Percentiles rank a stretch among this genome's conserved stretches.
Evolutionary conservation across 768 basidiomycete genomes (phyloP).

Genomic region (Leccinum broughii): DNA sequence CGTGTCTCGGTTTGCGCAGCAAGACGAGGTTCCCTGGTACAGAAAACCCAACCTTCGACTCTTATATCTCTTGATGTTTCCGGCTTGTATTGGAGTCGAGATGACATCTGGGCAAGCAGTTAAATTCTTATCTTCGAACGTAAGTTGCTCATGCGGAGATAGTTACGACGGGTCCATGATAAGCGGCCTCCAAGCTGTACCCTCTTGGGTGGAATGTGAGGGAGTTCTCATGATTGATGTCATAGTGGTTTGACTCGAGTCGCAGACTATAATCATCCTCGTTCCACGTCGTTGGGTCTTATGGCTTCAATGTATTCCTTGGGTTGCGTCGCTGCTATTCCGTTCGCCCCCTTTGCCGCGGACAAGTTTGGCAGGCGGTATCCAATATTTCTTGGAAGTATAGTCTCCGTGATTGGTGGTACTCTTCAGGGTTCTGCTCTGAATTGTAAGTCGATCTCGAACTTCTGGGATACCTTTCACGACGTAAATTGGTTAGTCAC

Average conservation of each 20-base stretch:
- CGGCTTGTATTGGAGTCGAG: neutral
- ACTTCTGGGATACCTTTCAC: neutral
- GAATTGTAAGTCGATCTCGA: neutral
- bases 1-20: constrained; percentile 1
- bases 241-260: neutral
- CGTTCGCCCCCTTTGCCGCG: neutral
- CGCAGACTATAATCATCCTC: neutral
- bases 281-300: neutral
- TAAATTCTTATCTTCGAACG: neutral
- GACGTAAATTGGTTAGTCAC: neutral
- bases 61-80: neutral
- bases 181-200: neutral
- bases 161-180: neutral
- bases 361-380: neutral
- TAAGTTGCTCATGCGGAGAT: constrained; percentile 22
- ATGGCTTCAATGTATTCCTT: neutral
- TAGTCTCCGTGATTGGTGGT: neutral
- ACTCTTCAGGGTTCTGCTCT: neutral
- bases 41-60: constrained; percentile 42
- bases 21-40: constrained; percentile 44
- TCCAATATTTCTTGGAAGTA: neutral
- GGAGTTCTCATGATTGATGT: neutral
- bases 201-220: neutral
- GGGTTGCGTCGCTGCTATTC: neutral
- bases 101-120: neutral